These are phyloP conservation scores for Fusarium sp. DNA, from an alignment of 2,329 filamentous ascomycete genomes.

Conservation along the genomic window DNA sequence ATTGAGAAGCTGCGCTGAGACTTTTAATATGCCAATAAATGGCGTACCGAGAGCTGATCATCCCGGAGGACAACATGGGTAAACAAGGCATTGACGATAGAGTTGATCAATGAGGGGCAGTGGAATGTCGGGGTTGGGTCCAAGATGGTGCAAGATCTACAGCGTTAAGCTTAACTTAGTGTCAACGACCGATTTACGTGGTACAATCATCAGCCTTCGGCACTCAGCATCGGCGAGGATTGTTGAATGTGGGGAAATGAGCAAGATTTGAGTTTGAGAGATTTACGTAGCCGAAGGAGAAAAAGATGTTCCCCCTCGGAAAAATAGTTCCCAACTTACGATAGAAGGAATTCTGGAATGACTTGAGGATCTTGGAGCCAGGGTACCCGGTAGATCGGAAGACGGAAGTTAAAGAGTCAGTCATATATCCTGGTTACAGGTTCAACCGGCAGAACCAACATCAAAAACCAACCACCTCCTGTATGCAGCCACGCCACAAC, in stretches of 20 bases:
- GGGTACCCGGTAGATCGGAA: too few species aligned
- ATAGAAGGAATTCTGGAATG: too few species aligned
- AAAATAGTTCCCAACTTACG: too few species aligned
- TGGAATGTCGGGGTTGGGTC: conserved; percentile 11
- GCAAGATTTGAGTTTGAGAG: conserved; percentile 11
- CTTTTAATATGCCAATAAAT: conserved; percentile 32
- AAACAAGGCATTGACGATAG: conserved; percentile 25
- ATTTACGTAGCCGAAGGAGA: background rate
- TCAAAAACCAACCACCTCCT: too few species aligned
- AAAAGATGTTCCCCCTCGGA: too few species aligned
- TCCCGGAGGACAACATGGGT: conserved; percentile 12
- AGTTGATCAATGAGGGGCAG: background rate
- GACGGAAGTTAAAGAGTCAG: too few species aligned
- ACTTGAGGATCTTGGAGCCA: too few species aligned
- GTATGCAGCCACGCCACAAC: too few species aligned
- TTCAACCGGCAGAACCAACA: too few species aligned
- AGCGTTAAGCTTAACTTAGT: conserved; percentile 17
- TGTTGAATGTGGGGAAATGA: background rate
- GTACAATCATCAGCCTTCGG: conserved; percentile 4
- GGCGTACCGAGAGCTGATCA: background rate
- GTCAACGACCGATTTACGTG: background rate
- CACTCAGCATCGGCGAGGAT: background rate
- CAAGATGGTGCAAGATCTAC: conserved; percentile 21
- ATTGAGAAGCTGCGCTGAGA: conserved; percentile 9
- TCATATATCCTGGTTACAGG: too few species aligned